Base-by-base conservation (phyloP, 768 basidiomycete genomes). In the Mycena kentingensis region DNA sequence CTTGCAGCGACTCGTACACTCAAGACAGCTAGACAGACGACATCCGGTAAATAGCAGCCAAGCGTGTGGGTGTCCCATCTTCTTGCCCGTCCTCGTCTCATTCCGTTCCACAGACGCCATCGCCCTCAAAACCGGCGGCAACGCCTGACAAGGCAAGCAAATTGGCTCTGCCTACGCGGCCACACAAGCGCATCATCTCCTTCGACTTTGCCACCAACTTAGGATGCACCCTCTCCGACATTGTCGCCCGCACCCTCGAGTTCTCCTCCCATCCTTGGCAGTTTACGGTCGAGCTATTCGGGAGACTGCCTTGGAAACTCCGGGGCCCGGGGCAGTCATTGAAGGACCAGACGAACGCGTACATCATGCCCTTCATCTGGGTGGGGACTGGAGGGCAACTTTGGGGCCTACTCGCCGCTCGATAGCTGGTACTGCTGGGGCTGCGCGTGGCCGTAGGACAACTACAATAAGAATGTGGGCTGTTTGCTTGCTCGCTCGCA, bases 341-440 rank as follows among this genome's bases (percentile, higher is more conserved):
- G 55, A 75, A 80, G 75, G 74, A 60, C 70, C 75, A 78, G 55
- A 76, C 70, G 13, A 69, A 68, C 36, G 76, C 69, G 11, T 79
- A 75, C 61, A 38, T 77, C 28, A 73, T 81, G 80, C 75, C 88
- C 65, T 78, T 80, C 64, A 62, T 90, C 70, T 73, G n/a, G n/a
- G n/a, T n/a, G 78, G 76, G 70, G 80, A 62, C 62, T 80, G 38
- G 77, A 79, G 58, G 74, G 73, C 1, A 67, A 72, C 25, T 78
- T 76, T 47, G 63, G 66, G 51, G 60, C 57, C 55, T 86, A 81
- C 70, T 79, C 73, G n/a, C 57, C 68, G 26, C 58, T 79, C 61
- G 79, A 80, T 63, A 72, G 73, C 15, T 78, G 78, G 78, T 70
- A 71, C 60, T 78, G 78, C 70, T 84, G 83, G 82, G 82, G 83